Evolutionary conservation across 306 rosid genomes (phyloP).

Genomic region (Pyrus pyrifolia): DNA sequence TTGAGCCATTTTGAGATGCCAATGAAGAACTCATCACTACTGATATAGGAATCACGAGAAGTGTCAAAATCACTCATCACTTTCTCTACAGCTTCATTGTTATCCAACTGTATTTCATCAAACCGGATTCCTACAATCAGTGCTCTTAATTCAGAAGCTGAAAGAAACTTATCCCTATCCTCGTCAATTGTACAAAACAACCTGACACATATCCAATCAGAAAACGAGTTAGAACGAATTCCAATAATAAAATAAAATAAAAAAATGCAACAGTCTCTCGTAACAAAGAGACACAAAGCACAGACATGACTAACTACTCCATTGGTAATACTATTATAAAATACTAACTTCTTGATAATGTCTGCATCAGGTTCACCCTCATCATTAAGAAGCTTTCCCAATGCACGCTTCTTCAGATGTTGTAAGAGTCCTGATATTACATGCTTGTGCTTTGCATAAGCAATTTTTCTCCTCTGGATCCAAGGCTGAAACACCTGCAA

Average conservation of each 20-base stretch:
- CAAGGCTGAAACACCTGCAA: slow-evolving; percentile 88
- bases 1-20: slow-evolving; percentile 67
- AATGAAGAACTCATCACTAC: slow-evolving; percentile 23
- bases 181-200: slow-evolving; percentile 46
- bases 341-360: slow-evolving; percentile 43
- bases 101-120: slow-evolving; percentile 59
- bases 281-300: background rate
- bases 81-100: slow-evolving; percentile 44
- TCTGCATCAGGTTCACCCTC: slow-evolving; percentile 51
- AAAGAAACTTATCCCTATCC: slow-evolving; percentile 34
- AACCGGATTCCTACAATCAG: slow-evolving; percentile 67
- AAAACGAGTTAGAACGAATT: slow-evolving; percentile 10
- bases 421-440: slow-evolving; percentile 60
- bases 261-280: background rate
- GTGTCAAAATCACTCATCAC: slow-evolving; percentile 68
- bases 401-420: slow-evolving; percentile 42
- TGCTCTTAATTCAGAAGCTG: slow-evolving; percentile 61
- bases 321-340: background rate
- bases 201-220: slow-evolving; percentile 30
- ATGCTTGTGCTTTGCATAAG: slow-evolving; percentile 59
- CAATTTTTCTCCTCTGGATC: slow-evolving; percentile 68
- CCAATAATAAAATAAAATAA: background rate
- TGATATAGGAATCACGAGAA: slow-evolving; percentile 27
- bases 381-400: slow-evolving; percentile 54
- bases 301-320: background rate